Conservation (phyloP, 257 asterid genomes). For the Ocimum tenuiflorum region DNA sequence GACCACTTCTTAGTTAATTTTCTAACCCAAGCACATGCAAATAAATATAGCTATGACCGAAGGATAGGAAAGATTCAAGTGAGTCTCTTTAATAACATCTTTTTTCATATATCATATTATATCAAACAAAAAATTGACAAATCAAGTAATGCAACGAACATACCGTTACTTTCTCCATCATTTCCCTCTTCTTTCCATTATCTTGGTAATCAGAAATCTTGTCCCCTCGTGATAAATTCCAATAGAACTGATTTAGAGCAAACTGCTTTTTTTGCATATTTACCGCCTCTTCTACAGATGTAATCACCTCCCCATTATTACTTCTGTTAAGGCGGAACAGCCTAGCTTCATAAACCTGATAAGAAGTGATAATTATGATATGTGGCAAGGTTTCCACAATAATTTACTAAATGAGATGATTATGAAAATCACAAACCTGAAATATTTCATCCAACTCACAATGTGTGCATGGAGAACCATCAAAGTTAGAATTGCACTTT, state of each 20-base stretch:
- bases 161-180: slow-evolving; percentile 69
- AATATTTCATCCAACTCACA: slow-evolving; percentile 92
- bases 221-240: slow-evolving; percentile 60
- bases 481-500: slow-evolving; percentile 58
- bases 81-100: background rate
- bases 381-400: slow-evolving; percentile 4
- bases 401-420: background rate
- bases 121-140: slow-evolving; percentile 14
- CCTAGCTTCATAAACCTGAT: slow-evolving; percentile 84
- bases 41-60: background rate
- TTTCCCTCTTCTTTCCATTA: slow-evolving; percentile 70
- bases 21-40: background rate
- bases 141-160: slow-evolving; percentile 27
- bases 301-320: slow-evolving; percentile 56
- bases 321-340: slow-evolving; percentile 79
- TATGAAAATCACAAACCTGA: slow-evolving; percentile 51
- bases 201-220: slow-evolving; percentile 40
- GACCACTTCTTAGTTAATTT: too few relatives aligned
- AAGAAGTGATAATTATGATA: slow-evolving; percentile 17
- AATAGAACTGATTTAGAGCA: slow-evolving; percentile 65
- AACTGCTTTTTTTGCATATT: slow-evolving; percentile 70
- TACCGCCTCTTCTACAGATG: slow-evolving; percentile 85
- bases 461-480: slow-evolving; percentile 80
- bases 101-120: background rate
- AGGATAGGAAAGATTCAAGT: background rate